Percentiles rank a stretch among this genome's conserved stretches.
Evolutionary conservation across 106 monocot genomes (phyloP).

Genomic region (Chionographis japonica): DNA sequence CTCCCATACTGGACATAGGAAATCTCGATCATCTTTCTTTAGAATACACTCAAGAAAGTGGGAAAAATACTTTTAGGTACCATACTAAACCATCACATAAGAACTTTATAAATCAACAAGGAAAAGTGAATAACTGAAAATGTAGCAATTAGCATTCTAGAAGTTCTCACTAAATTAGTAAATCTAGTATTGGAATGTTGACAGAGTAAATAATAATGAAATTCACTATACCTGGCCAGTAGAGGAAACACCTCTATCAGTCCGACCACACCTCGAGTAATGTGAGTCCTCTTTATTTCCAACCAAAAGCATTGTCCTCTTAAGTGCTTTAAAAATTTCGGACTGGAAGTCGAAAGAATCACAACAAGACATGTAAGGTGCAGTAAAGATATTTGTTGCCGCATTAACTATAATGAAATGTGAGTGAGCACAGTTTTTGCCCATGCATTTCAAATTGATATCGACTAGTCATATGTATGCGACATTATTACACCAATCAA

Average conservation of each 20-base stretch:
- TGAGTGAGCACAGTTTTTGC: too few species aligned
- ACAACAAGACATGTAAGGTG: neutral
- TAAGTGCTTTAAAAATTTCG: constrained; percentile 92
- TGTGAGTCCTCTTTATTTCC: constrained; percentile 46
- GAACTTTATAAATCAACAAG: neutral
- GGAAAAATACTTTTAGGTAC: too few species aligned
- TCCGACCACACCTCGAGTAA: constrained; percentile 96
- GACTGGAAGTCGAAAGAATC: constrained; percentile 39
- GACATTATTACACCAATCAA: too few species aligned
- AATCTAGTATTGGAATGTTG: neutral
- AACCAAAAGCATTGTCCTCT: constrained; percentile 73
- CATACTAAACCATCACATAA: too few species aligned
- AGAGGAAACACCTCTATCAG: constrained; percentile 95
- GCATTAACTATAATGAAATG: too few species aligned
- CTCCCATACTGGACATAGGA: too few species aligned
- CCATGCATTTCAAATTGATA: neutral
- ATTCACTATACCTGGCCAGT: constrained; percentile 70
- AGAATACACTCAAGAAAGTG: too few species aligned
- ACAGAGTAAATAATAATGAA: neutral
- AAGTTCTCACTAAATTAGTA: too few species aligned
- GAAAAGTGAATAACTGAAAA: neutral
- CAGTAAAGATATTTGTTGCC: neutral
- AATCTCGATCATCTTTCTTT: too few species aligned
- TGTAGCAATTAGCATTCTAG: too few species aligned
- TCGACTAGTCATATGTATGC: too few species aligned